Base-by-base conservation (phyloP, 1,284 basidiomycete species). In the Ganoderma meredithae region DNA sequence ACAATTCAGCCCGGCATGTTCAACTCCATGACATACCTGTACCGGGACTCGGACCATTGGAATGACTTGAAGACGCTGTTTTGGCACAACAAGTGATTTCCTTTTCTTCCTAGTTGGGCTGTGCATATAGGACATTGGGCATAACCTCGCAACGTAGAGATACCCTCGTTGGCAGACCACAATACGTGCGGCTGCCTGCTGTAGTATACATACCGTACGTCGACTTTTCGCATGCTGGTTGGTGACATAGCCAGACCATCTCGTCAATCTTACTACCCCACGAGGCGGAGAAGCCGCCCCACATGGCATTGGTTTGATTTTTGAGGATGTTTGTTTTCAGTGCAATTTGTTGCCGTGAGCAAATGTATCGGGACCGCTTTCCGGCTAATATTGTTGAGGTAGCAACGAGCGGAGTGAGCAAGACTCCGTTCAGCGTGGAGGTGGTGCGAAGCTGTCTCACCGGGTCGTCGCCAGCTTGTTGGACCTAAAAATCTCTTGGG, bases 1-100 rank as follows among this genome's bases (percentile, higher is more conserved):
- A 92, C 90, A 15, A 89, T 99, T 69, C 96, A 99, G 78, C 93
- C 95, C 5, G 97, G 97, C 63, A 95, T 98, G 93, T 93, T 92
- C 84, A 92, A 87, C 81, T 92, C 92, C 25, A 94, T 94, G 90
- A 84, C 79, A 65, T 95, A 95, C 79, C 83, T 95, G 36, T 95
- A 95, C 81, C 87, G 88, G 67, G 93, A 95, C 77, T 94, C 92
- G 13, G 90, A 95, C 69, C 81, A 81, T 27, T 95, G 93, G 93
- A 86, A 83, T 62, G 84, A 85, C 76, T 79, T 94, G 67, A 86
- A 85, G 80, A 94, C 92, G 58, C 79, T 95, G 60, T 77, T 94
- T 64, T 94, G 92, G 92, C 90, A 93, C 77, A 94, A 94, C 81
- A 90, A 86, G 78, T 94, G 69, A 69, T 52, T 27, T 22, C 58